Evolutionary conservation across 169 alveolate genomes (phyloP).

Genomic region (Fabrea salina): DNA sequence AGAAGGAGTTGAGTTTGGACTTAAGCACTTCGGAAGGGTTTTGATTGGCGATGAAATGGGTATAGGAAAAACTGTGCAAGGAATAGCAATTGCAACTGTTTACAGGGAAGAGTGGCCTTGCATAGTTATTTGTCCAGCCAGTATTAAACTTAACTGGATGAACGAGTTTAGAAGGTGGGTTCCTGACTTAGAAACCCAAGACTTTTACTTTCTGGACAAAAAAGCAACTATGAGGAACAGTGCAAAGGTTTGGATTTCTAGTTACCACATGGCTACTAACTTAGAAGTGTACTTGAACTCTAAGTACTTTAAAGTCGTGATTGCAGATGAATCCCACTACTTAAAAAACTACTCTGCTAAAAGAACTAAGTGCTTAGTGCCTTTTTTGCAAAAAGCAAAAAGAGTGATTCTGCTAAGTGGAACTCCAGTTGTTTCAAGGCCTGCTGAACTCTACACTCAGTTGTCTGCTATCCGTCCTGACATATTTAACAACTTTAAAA

Average conservation of each 20-base stretch:
- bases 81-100: conserved; percentile 90
- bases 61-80: conserved; percentile 97
- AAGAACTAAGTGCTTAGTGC: conserved; percentile 88
- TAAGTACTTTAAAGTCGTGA: conserved; percentile 61
- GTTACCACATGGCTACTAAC: conserved; percentile 22
- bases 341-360: conserved; percentile 89
- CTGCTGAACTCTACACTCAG: conserved; percentile 70
- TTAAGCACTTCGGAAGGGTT: conserved; percentile 90
- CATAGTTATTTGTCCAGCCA: conserved; percentile 93
- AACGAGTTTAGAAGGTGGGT: conserved; percentile 93
- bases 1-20: conserved; percentile 93
- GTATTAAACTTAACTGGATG: conserved; percentile 91
- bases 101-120: conserved; percentile 94
- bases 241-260: conserved; percentile 13
- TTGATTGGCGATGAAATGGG: conserved; percentile 99
- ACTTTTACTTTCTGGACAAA: neutral
- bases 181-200: conserved; percentile 39
- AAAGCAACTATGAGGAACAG: conserved; percentile 26
- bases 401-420: conserved; percentile 74
- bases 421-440: conserved; percentile 78
- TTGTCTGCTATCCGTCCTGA: conserved; percentile 70
- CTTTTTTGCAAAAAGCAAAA: conserved; percentile 86
- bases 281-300: conserved; percentile 10
- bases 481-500: conserved; percentile 51
- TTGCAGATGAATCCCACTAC: conserved; percentile 97